phyloP scores from a whole-genome alignment of 1,139 yeast genomes.

The Pichia sp. region DNA sequence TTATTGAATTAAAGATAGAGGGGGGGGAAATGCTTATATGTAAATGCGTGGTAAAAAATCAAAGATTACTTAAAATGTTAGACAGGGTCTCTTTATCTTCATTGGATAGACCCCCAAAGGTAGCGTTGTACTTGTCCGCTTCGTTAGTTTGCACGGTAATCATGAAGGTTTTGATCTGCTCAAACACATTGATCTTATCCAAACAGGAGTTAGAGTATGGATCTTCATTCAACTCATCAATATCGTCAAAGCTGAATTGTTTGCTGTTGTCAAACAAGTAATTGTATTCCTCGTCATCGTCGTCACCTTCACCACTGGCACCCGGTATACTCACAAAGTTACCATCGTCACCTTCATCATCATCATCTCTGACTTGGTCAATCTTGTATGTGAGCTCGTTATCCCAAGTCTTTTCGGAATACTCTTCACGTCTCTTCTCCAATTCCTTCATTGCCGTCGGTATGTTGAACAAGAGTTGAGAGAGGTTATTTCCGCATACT shows the following conservation, averaged over 20 bases:
- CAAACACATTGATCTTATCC: conserved; percentile 63
- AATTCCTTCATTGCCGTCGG: conserved; percentile 66
- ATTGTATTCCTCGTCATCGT: conserved; percentile 22
- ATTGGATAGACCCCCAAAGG: conserved; percentile 8
- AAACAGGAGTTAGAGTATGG: conserved; percentile 73
- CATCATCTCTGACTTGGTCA: conserved; percentile 30
- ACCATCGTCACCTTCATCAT: conserved; percentile 37
- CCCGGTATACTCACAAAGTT: conserved; percentile 27
- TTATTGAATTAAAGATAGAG: no score
- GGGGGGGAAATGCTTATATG: no score
- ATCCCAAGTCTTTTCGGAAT: conserved; percentile 30
- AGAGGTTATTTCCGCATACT: conserved; percentile 41
- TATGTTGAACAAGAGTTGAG: conserved; percentile 45
- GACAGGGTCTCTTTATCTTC: conserved; percentile 6
- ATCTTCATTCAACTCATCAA: conserved; percentile 55
- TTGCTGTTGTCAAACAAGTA: conserved; percentile 11
- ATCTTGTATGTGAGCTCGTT: conserved; percentile 16
- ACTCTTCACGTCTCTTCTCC: conserved; percentile 56
- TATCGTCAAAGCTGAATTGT: conserved; percentile 16
- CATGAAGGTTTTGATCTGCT: conserved; percentile 40
- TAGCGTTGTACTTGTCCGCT: conserved; percentile 26
- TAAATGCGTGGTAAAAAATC: background rate
- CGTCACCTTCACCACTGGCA: conserved; percentile 31
- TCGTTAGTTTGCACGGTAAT: conserved; percentile 31
- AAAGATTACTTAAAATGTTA: conserved; percentile 7